Percentiles rank a stretch among this genome's conserved stretches.
These are phyloP conservation scores for Blastobotrys illinoisensis DNA, from an alignment of 1,139 yeast genomes.

Conservation along the genomic window DNA sequence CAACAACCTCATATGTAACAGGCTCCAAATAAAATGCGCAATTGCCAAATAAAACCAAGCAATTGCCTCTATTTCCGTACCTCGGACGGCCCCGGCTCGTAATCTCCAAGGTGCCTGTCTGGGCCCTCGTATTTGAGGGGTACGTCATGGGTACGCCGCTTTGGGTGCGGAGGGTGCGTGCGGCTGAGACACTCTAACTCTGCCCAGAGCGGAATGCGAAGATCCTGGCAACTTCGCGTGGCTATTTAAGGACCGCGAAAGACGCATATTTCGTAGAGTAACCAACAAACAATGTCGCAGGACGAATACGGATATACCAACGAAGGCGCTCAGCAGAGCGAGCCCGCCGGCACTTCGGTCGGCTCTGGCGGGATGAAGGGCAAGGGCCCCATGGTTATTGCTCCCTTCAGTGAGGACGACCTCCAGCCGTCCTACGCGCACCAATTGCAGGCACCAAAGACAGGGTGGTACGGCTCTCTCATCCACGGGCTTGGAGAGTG, in stretches of 20 bases:
- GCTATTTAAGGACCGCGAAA: not conserved
- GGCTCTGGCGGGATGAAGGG: not conserved
- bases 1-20: too few relatives aligned
- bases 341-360: not conserved
- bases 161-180: too few relatives aligned
- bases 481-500: conserved; percentile 43
- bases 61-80: too few relatives aligned
- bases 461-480: conserved; percentile 39
- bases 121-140: too few relatives aligned
- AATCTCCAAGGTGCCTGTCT: too few relatives aligned
- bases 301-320: conserved; percentile 15
- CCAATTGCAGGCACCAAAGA: conserved; percentile 33
- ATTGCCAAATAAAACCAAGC: too few relatives aligned
- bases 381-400: conserved; percentile 21
- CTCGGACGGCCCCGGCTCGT: too few relatives aligned
- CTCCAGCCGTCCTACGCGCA: conserved; percentile 36
- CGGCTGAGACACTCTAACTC: too few relatives aligned
- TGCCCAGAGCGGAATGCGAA: too few relatives aligned
- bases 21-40: too few relatives aligned
- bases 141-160: too few relatives aligned
- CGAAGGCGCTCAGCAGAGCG: conserved; percentile 3
- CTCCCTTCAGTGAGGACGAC: conserved; percentile 31
- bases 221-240: not conserved
- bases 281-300: not conserved
- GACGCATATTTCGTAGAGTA: not conserved